Conservation (phyloP, 116 monocot species). For the Posidonia oceanica region DNA sequence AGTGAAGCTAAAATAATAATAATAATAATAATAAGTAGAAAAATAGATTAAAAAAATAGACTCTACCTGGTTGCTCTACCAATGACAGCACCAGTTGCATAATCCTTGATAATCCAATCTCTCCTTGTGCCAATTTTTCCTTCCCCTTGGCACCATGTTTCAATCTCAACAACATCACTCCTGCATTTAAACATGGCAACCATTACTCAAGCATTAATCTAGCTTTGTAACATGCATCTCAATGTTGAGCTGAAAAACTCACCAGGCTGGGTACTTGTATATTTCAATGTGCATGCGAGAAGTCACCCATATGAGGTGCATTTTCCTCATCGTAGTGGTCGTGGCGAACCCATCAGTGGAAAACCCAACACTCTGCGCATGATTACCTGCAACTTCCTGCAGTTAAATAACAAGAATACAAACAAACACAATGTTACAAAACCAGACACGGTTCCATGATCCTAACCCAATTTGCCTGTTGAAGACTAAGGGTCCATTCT, state of each 20-base stretch:
- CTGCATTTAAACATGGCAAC: conserved; percentile 13
- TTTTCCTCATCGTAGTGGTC: conserved; percentile 79
- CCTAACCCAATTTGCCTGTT: not conserved
- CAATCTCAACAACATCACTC: conserved; percentile 97
- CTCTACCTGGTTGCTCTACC: conserved; percentile 95
- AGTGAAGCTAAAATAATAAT: not conserved
- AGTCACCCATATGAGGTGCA: conserved; percentile 97
- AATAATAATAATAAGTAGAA: not conserved
- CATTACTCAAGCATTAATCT: not conserved
- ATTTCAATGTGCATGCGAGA: conserved; percentile 99
- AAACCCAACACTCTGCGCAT: conserved; percentile 94
- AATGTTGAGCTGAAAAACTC: not conserved
- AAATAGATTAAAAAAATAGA: not conserved
- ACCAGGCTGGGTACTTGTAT: conserved; percentile 97
- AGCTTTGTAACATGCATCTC: not conserved
- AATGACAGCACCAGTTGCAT: conserved; percentile 71
- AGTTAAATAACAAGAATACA: conserved; percentile 1
- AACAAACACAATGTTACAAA: not conserved
- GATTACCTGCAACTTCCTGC: conserved; percentile 97
- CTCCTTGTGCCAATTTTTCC: conserved; percentile 87
- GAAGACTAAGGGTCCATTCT: too few relatives aligned
- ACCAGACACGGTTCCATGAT: too few relatives aligned
- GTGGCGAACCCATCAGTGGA: conserved; percentile 98
- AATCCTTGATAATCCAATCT: conserved; percentile 95
- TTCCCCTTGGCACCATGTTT: conserved; percentile 98